phyloP scores from a whole-genome alignment of 768 basidiomycete genomes.

The Tricholoma saponaceum region DNA sequence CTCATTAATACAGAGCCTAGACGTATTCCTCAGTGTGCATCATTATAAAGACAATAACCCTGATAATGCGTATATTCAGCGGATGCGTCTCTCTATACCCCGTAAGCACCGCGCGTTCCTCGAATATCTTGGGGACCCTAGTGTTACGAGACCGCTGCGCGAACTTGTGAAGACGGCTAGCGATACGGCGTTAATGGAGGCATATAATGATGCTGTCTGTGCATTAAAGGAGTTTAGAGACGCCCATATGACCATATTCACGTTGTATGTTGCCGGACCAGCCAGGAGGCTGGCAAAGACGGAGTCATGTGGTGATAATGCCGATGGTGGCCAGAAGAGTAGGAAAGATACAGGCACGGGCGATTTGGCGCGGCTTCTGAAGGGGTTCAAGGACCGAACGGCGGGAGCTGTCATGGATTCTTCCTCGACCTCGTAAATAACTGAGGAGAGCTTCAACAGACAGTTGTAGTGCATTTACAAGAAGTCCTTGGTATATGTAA shows the following conservation, averaged over 20 bases:
- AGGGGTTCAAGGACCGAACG: too few relatives aligned
- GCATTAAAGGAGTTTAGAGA: constrained; percentile 77
- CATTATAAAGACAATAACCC: too few relatives aligned
- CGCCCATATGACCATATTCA: constrained; percentile 73
- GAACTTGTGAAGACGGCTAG: constrained; percentile 39
- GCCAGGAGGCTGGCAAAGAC: constrained; percentile 32
- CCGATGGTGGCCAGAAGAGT: too few relatives aligned
- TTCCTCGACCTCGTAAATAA: too few relatives aligned
- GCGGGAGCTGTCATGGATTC: too few relatives aligned
- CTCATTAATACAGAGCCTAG: constrained; percentile 70
- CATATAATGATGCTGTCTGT: constrained; percentile 65
- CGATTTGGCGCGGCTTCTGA: too few relatives aligned
- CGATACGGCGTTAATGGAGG: constrained; percentile 37
- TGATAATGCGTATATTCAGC: constrained; percentile 48
- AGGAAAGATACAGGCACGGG: too few relatives aligned
- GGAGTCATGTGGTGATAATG: too few relatives aligned
- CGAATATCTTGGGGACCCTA: constrained; percentile 45
- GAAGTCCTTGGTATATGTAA: too few relatives aligned
- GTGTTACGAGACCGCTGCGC: constrained; percentile 60
- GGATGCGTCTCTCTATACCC: constrained; percentile 86
- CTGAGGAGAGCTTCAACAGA: too few relatives aligned
- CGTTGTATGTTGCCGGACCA: constrained; percentile 71
- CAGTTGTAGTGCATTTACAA: too few relatives aligned
- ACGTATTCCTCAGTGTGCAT: constrained; percentile 64
- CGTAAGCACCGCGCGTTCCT: constrained; percentile 76